Evolutionary conservation across 2,329 filamentous ascomycete genomes (phyloP).

Genomic region (Ambrosiella xylebori): DNA sequence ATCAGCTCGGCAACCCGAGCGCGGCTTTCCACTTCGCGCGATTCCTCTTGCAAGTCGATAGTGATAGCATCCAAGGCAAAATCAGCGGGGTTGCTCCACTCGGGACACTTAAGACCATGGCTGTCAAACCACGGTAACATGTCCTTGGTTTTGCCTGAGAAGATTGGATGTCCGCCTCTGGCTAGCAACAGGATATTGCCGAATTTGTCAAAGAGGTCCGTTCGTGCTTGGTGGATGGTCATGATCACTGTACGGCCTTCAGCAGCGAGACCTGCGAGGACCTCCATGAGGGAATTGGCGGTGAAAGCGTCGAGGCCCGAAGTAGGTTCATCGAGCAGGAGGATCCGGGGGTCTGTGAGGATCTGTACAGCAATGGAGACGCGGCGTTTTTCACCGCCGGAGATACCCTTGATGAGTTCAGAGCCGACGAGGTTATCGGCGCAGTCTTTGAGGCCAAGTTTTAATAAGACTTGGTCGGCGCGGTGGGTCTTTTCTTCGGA

Average conservation of each 20-base stretch:
- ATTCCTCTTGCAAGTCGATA: conserved; percentile 50
- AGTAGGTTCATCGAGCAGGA: conserved; percentile 61
- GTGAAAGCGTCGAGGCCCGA: conserved; percentile 65
- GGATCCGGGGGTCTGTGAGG: conserved; percentile 53
- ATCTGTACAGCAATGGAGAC: conserved; percentile 66
- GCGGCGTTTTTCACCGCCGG: conserved; percentile 60
- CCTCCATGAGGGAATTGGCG: conserved; percentile 58
- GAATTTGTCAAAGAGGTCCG: conserved; percentile 54
- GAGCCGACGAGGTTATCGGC: conserved; percentile 58
- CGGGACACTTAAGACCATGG: conserved; percentile 46
- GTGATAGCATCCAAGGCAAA: conserved; percentile 65
- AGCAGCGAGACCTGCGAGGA: conserved; percentile 50
- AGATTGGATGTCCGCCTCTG: conserved; percentile 50
- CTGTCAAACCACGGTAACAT: conserved; percentile 49
- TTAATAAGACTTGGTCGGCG: conserved; percentile 54
- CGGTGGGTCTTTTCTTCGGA: conserved; percentile 47
- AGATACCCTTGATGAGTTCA: conserved; percentile 59
- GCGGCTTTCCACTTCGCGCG: conserved; percentile 43
- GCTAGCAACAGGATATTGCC: conserved; percentile 55
- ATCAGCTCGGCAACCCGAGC: conserved; percentile 45
- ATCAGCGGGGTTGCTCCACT: conserved; percentile 58
- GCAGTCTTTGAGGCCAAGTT: conserved; percentile 64
- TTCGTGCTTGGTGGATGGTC: conserved; percentile 65
- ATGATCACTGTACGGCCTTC: conserved; percentile 59
- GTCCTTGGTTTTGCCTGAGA: conserved; percentile 41